Evolutionary conservation across 345 rosid species (phyloP).

Genomic region (Populus simonii): DNA sequence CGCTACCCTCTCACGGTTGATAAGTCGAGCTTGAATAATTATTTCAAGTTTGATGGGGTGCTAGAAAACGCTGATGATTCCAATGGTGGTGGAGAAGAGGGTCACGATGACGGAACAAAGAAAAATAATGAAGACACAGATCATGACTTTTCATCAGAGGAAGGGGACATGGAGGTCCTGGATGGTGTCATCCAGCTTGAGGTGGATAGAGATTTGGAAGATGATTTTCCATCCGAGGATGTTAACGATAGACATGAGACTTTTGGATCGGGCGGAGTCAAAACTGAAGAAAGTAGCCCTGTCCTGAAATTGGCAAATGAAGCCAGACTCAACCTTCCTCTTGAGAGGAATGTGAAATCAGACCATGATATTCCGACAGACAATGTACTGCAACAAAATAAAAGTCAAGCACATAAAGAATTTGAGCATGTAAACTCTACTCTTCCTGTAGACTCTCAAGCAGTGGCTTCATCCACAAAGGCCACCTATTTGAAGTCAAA

Average conservation of each 20-base stretch:
- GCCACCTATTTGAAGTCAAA: conserved; percentile 23
- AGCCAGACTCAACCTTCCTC: conserved; percentile 13
- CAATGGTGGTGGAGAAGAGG: conserved; percentile 10
- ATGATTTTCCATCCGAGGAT: conserved; percentile 15
- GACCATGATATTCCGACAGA: conserved; percentile 12
- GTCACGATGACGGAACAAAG: conserved; percentile 13
- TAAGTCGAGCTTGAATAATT: conserved; percentile 31
- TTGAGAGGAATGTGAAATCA: conserved; percentile 27
- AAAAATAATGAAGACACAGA: conserved; percentile 10
- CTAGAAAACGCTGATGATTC: conserved; percentile 24
- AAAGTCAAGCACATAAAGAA: conserved; percentile 15
- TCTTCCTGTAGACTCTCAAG: conserved; percentile 10
- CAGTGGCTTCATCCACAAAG: conserved; percentile 10
- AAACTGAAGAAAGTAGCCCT: conserved; percentile 30
- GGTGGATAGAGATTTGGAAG: conserved; percentile 19
- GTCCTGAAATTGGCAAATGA: conserved; percentile 26
- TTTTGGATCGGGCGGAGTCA: conserved; percentile 1
- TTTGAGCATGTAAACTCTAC: conserved; percentile 3
- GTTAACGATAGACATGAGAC: background rate
- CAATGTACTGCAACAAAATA: conserved; percentile 13
- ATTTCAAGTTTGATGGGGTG: conserved; percentile 21
- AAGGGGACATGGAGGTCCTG: conserved; percentile 1
- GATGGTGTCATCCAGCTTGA: conserved; percentile 24
- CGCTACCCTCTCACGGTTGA: conserved; percentile 60
- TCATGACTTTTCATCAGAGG: conserved; percentile 23